Conservation (phyloP, 2,329 filamentous ascomycete genomes). For the Pyrenochaeta sp. region DNA sequence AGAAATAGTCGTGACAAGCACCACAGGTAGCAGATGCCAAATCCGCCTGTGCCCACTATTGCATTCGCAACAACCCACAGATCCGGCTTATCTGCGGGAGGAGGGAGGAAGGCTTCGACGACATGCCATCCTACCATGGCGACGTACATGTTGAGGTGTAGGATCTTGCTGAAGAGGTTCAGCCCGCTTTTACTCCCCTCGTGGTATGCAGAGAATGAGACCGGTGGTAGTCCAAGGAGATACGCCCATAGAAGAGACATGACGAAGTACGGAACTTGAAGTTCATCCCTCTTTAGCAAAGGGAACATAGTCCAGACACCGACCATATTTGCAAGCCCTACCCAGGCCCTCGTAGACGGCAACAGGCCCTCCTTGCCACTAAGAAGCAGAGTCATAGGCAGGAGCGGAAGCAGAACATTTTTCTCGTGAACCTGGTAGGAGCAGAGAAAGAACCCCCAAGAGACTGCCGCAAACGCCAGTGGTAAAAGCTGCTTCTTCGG, state of each 20-base stretch:
- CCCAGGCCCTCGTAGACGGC: constrained; percentile 82
- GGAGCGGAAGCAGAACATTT: constrained; percentile 87
- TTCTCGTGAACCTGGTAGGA: constrained; percentile 99
- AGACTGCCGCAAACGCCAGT: constrained; percentile 79
- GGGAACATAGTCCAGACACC: constrained; percentile 95
- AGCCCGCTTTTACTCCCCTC: constrained; percentile 53
- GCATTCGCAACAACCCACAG: constrained; percentile 95
- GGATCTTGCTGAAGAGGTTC: constrained; percentile 68
- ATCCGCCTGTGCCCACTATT: constrained; percentile 83
- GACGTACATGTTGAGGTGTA: constrained; percentile 80
- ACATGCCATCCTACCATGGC: constrained; percentile 85
- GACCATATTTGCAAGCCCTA: constrained; percentile 93
- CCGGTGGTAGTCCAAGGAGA: constrained; percentile 84
- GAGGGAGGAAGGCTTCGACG: constrained; percentile 70
- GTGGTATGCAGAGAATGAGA: constrained; percentile 74
- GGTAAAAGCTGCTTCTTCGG: constrained; percentile 81
- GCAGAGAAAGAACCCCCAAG: constrained; percentile 98
- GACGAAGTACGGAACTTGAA: constrained; percentile 84
- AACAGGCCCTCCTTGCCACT: constrained; percentile 79
- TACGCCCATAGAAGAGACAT: constrained; percentile 90
- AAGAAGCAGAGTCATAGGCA: constrained; percentile 91
- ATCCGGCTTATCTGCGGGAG: constrained; percentile 83
- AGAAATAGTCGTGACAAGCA: constrained; percentile 75
- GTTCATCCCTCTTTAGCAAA: constrained; percentile 82
- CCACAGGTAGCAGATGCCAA: constrained; percentile 90